Evolutionary conservation across 1,284 basidiomycete species (phyloP), one percentile per base, ranked within the genome.

Genomic region (Leccinum insolens): DNA sequence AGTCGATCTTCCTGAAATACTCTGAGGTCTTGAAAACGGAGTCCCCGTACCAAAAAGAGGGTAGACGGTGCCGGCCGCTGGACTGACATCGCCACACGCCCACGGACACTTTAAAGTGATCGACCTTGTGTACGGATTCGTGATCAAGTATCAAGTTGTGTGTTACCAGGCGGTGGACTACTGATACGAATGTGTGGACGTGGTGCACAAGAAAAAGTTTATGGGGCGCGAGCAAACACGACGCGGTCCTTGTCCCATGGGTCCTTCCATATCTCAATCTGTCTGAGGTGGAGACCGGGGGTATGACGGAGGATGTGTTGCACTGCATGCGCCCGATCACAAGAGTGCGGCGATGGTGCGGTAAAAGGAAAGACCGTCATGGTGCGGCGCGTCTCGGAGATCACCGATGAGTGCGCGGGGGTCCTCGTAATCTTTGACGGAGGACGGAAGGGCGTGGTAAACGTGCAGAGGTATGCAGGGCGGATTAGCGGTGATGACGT

Each of bases 401-500:
- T 94, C 93, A 7, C 93, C 95, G 34, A 95, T 83, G 25, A 98
- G 85, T 3, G 96, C 95, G 15, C 82, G 83, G 15, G 83, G 85
- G 78, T 95, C 94, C 80, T 98, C 96, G 76, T 87, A 94, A 65
- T 86, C 83, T 61, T 81, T 86, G 60, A 98, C 95, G 49, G 88
- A 90, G 20, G 75, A 69, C 4, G 91, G 86, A 28, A 97, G 85
- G 15, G 76, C 68, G 57, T 86, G 80, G 76, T 90, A 96, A 67
- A 93, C 90, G 41, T 78, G 69, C 65, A 77, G 82, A 25, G 94
- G 83, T 72, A 98, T 94, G 80, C 98, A 98, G 7, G 96, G 96
- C n/a, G 96, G 96, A 79, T 98, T 98, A 12, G 93, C 90, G 7
- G 95, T 94, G 72, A 98, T 80, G 67, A 98, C 79, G 79, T 96